Conservation (phyloP, 768 basidiomycete species). For the Rubroboletus satanas region DNA sequence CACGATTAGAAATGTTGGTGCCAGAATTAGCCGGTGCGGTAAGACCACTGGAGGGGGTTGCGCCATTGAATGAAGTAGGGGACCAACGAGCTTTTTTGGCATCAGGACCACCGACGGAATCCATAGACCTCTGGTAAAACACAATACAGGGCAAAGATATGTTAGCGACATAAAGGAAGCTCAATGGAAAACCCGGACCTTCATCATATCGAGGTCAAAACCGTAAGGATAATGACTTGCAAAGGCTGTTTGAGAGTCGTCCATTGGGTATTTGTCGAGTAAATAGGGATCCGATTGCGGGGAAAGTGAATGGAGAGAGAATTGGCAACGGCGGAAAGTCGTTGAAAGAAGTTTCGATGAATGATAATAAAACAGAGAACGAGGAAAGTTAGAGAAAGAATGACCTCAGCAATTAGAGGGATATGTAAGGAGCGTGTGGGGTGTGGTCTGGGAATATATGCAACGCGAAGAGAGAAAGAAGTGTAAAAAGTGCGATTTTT, state of each 20-base stretch:
- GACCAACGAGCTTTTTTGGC: constrained; percentile 91
- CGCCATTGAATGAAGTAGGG: constrained; percentile 49
- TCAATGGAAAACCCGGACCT: constrained; percentile 45
- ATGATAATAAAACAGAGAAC: constrained; percentile 44
- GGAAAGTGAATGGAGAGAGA: constrained; percentile 40
- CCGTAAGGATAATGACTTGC: constrained; percentile 68
- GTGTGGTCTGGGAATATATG: constrained; percentile 30
- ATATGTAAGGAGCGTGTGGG: constrained; percentile 45
- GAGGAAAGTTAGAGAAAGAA: constrained; percentile 57
- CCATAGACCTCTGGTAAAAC: constrained; percentile 72
- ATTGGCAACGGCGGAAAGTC: constrained; percentile 48
- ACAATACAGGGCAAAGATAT: background rate
- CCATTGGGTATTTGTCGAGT: constrained; percentile 45
- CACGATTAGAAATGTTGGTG: constrained; percentile 44
- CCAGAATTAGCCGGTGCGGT: constrained; percentile 35
- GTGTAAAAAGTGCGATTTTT: constrained; percentile 29
- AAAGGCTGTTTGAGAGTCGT: constrained; percentile 71
- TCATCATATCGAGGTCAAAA: constrained; percentile 92
- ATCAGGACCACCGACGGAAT: constrained; percentile 75
- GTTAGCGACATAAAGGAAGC: constrained; percentile 2
- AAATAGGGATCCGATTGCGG: constrained; percentile 22
- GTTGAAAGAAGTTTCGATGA: constrained; percentile 32
- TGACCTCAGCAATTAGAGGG: constrained; percentile 33
- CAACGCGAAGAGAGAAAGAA: constrained; percentile 18
- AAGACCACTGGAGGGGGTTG: constrained; percentile 36